Base-by-base conservation (phyloP, 2,329 filamentous ascomycete genomes). In the Chrysoporthe cubensis region DNA sequence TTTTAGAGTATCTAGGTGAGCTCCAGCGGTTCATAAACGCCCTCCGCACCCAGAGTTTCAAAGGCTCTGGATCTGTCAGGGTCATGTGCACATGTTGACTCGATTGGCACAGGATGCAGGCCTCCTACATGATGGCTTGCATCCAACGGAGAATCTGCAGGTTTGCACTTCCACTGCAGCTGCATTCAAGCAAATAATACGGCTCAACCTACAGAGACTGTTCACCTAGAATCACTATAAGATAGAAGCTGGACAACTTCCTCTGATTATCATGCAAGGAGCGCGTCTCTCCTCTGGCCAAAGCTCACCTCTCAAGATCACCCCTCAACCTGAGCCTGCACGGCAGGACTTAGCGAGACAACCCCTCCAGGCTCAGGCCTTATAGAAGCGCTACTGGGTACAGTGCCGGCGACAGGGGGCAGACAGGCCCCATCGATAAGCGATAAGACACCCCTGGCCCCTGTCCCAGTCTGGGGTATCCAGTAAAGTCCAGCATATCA, bases 391-490 rank as follows among this genome's bases (percentile, higher is more conserved):
- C n/a, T 13, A 26, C 26, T 26, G 26, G 2, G 26, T 26, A 32
- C 8, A 4, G 9, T 16, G 26, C 32, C 14, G 21, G 50, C 4
- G 26, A 32, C 50, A 54, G 26, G 50, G 50, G 21, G 8, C 11
- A 9, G 6, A 11, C 8, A 54, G 50, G n/a, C 50, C n/a, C 26
- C 32, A 21, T 21, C 32, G 54, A 58, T 58, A 58, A 57, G 54
- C 54, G 54, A 58, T 58, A 58, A 58, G 34, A 6, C 50, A 54
- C 50, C 54, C 54, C 34, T 42, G 54, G 3, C 13, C 54, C 54
- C 32, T 11, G 7, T 3, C 2, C 7, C 21, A 6, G 34, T 34
- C 54, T 40, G 26, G 32, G 54, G 32, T 11, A 57, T 46, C 14
- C 54, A 34, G 26, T 37, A 26, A 26, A 26, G 26, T 26, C 16